A percentile compares a stretch with the other conserved stretches of the same genome.
phyloP scores from a whole-genome alignment of 371 early-diverging fungal genomes.

The Rhizopus sp. region DNA sequence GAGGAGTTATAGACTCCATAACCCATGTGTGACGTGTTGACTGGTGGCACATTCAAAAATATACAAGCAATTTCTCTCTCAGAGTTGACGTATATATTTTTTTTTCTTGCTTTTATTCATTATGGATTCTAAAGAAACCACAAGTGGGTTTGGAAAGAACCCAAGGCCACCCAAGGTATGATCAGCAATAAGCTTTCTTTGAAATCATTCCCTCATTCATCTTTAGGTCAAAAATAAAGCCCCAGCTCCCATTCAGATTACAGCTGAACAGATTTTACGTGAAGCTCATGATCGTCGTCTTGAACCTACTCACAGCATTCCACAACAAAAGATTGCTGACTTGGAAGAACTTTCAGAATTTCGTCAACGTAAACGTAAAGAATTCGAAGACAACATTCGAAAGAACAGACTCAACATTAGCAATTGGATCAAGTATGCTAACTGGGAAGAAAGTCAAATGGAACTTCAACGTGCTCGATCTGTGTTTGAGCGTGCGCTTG shows the following conservation, averaged over 20 bases:
- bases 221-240: constrained; percentile 96
- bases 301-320: constrained; percentile 73
- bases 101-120: neutral
- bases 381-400: constrained; percentile 91
- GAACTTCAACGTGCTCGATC: constrained; percentile 89
- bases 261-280: constrained; percentile 96
- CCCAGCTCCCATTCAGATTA: constrained; percentile 97
- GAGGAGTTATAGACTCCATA: too few relatives aligned
- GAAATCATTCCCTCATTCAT: neutral
- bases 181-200: neutral
- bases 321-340: constrained; percentile 91
- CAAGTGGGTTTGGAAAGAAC: constrained; percentile 47
- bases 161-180: constrained; percentile 59
- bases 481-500: constrained; percentile 90
- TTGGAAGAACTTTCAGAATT: constrained; percentile 92
- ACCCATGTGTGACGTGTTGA: too few relatives aligned
- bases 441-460: constrained; percentile 92
- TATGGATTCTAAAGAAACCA: constrained; percentile 48
- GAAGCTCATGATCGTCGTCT: constrained; percentile 90
- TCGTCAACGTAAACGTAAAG: constrained; percentile 87
- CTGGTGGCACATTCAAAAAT: neutral
- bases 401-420: constrained; percentile 83
- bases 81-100: constrained; percentile 1
- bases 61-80: neutral
- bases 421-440: constrained; percentile 94